Percentiles rank a stretch among this genome's conserved stretches.
Conservation (phyloP, 164 flowering plant genomes). For the Macadamia tetraphylla region DNA sequence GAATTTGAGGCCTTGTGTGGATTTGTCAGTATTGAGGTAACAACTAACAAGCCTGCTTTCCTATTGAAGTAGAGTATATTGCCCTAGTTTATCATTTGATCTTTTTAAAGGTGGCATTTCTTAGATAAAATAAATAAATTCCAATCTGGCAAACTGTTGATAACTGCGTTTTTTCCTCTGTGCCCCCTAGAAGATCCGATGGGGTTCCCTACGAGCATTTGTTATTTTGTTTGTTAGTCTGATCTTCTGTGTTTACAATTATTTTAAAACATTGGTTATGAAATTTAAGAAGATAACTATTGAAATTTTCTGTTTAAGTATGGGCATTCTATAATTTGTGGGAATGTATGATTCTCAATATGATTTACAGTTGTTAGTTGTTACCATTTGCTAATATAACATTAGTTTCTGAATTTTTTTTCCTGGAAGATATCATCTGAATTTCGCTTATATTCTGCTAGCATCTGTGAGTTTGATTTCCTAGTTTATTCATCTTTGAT, state of each 20-base stretch:
- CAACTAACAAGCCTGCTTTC: background rate
- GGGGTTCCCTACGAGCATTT: too few relatives aligned
- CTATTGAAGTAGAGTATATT: background rate
- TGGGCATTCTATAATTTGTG: background rate
- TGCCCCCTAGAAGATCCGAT: too few relatives aligned
- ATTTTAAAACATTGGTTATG: background rate
- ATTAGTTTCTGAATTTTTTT: too few relatives aligned
- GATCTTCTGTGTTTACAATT: background rate
- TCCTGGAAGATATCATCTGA: too few relatives aligned
- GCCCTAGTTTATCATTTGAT: background rate
- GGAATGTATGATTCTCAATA: background rate
- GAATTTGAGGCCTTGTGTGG: constrained; percentile 91
- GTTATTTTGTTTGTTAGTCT: too few relatives aligned
- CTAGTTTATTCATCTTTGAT: too few relatives aligned
- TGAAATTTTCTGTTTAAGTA: background rate
- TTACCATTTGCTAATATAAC: too few relatives aligned
- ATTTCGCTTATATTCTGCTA: too few relatives aligned
- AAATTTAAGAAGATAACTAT: too few relatives aligned
- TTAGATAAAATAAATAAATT: background rate
- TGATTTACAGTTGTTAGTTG: background rate
- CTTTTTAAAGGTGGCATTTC: background rate
- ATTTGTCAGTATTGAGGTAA: constrained; percentile 68
- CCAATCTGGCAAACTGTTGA: background rate
- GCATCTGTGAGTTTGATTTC: too few relatives aligned
- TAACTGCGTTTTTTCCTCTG: background rate